Evolutionary conservation across 2,329 filamentous ascomycete species (phyloP), one percentile per base, ranked within the genome.

Genomic region (Ophiostoma sp.): DNA sequence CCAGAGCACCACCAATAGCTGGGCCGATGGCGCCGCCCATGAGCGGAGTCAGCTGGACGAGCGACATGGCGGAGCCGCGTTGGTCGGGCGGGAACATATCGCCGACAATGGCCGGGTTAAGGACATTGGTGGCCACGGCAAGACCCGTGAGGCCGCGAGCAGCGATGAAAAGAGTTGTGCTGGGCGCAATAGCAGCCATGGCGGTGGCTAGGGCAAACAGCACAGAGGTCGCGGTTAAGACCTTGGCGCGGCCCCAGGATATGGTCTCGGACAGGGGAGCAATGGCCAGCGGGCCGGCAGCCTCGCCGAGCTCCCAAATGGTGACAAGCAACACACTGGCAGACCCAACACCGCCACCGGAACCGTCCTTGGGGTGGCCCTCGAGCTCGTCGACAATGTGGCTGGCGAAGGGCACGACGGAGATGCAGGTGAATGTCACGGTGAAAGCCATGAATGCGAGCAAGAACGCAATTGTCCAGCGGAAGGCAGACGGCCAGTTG

Each of bases 91-190:
- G 77, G 77, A 91, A 91, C 81, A 91, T 87, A 78, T 92, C 90
- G 69, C 89, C 89, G 76, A 91, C 88, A 36, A 90, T 87, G 9
- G 89, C 89, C 0, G 87, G 86, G 77, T 90, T 90, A 6, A 89
- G 90, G 75, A 92, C 81, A 1, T 89, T 88, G 1, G 88, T 88
- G 0, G 88, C 88, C 2, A 89, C 90, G 77, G 91, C 90, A 1
- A 87, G 81, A 42, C 90, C 89, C 17, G 87, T 88, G 69, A 93
- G 87, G 81, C 93, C 93, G 28, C 91, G 87, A 33, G 92, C 83
- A 19, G 91, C 85, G 48, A 93, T 82, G 2, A 94, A 82, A 0
- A 88, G 86, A 52, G 83, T 82, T 72, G 90, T 88, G 76, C 87
- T 90, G 17, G 59, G 72, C 12, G 74, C 74, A 19, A 86, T 77